Evolutionary conservation across 2,329 filamentous ascomycete genomes (phyloP), one percentile per base, ranked within the genome.

Genomic region (Venturia carpophila): DNA sequence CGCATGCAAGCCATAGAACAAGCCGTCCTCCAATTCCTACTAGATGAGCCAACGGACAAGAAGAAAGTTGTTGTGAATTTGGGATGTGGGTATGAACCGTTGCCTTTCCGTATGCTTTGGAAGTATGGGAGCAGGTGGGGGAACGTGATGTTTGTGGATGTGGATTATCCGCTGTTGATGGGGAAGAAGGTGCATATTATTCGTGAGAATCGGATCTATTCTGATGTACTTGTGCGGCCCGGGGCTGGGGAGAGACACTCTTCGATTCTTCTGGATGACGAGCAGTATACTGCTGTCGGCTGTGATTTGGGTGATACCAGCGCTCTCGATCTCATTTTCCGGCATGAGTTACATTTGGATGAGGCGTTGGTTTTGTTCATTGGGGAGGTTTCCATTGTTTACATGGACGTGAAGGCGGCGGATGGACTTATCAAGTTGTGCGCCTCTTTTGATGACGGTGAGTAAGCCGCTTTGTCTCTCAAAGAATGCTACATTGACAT

Each of bases 301-400:
- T 96, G 91, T 71, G 91, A 96, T 74, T 77, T 97, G 45, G 84
- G 87, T 42, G 82, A 93, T 64, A 79, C 92, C 5, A 72, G 79
- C 27, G 79, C 78, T 19, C 79, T 97, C 11, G 52, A 58, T 58
- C 72, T 78, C 6, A 79, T 84, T 4, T 76, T 96, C 30, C 80
- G 81, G 21, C 76, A 76, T 13, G 80, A 88, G 56, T 73, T 91
- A 1, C 78, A 87, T 47, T 73, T 87, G 19, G 73, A 81, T 1
- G 77, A 83, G 9, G 85, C 83, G 66, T 80, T 82, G 2, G 82
- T 96, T 1, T 78, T 97, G 30, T 96, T 94, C 70, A 83, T 92
- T 34, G 92, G 92, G 0, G 93, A 97, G 75, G 92, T 96, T 17
- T 95, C 92, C 3, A 84, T 96, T 49, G 94, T 91, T 0, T 96